Evolutionary conservation across 78 protist species (phyloP).

Genomic region (Cavenderia fasciculata): DNA sequence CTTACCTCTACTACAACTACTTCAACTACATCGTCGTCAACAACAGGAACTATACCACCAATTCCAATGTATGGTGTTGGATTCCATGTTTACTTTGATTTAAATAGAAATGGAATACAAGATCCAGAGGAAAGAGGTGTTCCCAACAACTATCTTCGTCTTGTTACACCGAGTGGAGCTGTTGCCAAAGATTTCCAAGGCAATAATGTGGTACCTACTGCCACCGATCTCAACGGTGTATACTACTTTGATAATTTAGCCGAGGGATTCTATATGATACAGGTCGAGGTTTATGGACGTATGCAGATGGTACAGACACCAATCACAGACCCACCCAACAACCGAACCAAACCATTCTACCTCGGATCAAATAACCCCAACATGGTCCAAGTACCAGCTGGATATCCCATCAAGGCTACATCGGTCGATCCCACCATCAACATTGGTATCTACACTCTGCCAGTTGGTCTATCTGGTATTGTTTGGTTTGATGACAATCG

Average conservation of each 20-base stretch:
- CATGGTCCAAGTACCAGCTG: background rate
- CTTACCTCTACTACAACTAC: too few relatives aligned
- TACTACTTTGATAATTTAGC: slow-evolving; percentile 31
- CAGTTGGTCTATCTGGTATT: background rate
- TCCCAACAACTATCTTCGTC: background rate
- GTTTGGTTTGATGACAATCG: slow-evolving; percentile 12
- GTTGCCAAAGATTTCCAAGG: background rate
- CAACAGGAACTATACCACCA: background rate
- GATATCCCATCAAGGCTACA: background rate
- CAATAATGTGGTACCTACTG: background rate
- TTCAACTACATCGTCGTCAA: background rate
- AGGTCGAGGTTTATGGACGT: background rate
- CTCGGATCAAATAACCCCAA: background rate
- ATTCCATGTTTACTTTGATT: background rate
- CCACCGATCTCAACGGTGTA: slow-evolving; percentile 10
- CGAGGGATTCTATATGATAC: background rate
- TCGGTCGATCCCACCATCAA: background rate
- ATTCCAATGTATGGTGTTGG: slow-evolving; percentile 19
- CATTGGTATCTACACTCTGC: background rate
- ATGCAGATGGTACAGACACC: background rate
- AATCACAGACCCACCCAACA: background rate
- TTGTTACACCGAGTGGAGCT: background rate
- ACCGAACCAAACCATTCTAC: background rate
- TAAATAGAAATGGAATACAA: slow-evolving; percentile 23
- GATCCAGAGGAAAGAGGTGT: slow-evolving; percentile 5